Base-by-base conservation (phyloP, 352 stramenopile species). In the Thraustochytrium striatum region DNA sequence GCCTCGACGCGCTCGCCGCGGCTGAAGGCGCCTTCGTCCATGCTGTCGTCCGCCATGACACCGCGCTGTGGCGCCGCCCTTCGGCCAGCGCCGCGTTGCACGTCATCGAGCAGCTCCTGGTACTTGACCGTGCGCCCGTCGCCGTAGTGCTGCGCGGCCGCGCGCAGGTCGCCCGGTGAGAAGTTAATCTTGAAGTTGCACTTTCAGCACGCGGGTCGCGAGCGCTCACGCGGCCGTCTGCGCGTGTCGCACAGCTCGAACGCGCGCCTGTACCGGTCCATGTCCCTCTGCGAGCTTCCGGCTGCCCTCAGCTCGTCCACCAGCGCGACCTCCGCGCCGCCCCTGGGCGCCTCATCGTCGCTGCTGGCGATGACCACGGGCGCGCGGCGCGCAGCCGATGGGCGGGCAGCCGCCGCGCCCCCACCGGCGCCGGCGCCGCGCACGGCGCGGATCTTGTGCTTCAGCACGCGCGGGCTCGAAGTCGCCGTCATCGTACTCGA, bases 401-500 rank as follows among this genome's bases (percentile, higher is more conserved):
- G 9, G 8, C 11, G 11, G 16, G 21, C 21, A 1, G 59, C 35
- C 19, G 59, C 35, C 13, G 13, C 59, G 36, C 36, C 21, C 9
- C 11, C 58, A 13, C 5, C 39, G 13, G 39, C 5, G 39, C 39
- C 5, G 1, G 8, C 58, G 16, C 33, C 38, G 33, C 58, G n/a
- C 41, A 33, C 36, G 36, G 53, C 59, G 5, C 59, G 59, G 50
- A 75, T 75, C 19, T 28, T 50, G n/a, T 32, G 28, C 53, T 75
- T 39, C 25, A 0, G 28, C 5, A 88, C 85, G 25, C 50, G 41
- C 1, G 36, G n/a, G 73, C 72, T 90, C 86, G 2, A 43, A 44
- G 53, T 91, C 87, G 25, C 86, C 87, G 70, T 91, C 86, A 61
- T 89, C 85, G 59, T 88, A 92, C 3, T 87, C 82, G 78, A 90